Evolutionary conservation across 1,284 basidiomycete species (phyloP), one percentile per base, ranked within the genome.

Genomic region (Ceratobasidium papillatum): DNA sequence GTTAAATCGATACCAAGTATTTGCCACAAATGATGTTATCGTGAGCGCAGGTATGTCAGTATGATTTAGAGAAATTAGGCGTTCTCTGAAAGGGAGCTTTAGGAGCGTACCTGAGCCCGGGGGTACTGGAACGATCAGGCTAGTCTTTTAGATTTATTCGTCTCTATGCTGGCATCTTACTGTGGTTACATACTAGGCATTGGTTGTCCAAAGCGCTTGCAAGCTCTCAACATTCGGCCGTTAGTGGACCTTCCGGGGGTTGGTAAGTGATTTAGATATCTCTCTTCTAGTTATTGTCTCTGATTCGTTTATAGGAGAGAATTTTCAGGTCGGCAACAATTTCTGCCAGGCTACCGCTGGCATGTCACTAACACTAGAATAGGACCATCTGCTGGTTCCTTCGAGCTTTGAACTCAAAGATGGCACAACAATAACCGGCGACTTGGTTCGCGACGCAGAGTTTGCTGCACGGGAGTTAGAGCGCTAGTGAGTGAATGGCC

Each of bases 321-420:
- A 77, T 58, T 43, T 77, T 25, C 76, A 77, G 74, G 76, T 76
- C 8, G 34, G 51, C 47, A n/a, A 11, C 25, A 19, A 14, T 62
- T 30, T 34, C 25, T 8, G 17, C 22, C 1, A n/a, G 19, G 58
- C 22, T 17, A 12, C 11, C 17, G 25, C 38, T 62, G 30, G 25
- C 19, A 19, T 71, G 19, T 30, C 12, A 30, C 9, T 32, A 4
- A 47, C 1, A 22, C 36, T 30, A 2, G 45, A 45, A 27, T 30
- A 77, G 76, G 76, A 77, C 38, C 76, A 77, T 27, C 27, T 76
- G 11, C 56, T 77, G 3, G 74, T 76, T 11, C 73, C 76, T 8
- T 72, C 76, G 27, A 75, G 59, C 12, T 74, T 72, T 27, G 81
- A 80, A 45, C 78, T 82, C 62, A 79, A 78, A 9, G 76, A 80